Base-by-base conservation (phyloP, 345 rosid species). In the Streptanthus diversifolius region DNA sequence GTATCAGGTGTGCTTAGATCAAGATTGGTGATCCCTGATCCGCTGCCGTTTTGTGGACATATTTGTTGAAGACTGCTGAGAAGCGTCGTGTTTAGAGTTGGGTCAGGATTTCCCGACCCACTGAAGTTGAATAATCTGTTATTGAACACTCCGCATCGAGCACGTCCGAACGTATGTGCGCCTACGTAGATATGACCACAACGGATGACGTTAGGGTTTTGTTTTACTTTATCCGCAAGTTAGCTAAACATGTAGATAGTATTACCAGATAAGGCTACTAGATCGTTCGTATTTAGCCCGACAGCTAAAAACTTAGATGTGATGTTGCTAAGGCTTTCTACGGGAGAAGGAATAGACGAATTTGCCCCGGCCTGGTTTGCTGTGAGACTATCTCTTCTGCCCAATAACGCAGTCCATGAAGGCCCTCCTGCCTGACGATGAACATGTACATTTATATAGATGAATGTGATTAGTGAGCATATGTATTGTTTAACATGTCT, bases 131-230 rank as follows among this genome's bases (percentile, higher is more conserved):
- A 87, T 27, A 89, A 61, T 2, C 95, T 73, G 3, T n/a, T n/a
- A 3, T 0, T 10, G 72, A 89, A 83, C 0, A 65, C 32, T 9
- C 15, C 10, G 3, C 91, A 89, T 24, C 57, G 75, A 14, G 78
- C 87, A 51, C 95, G 71, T 1, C 95, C 91, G 70, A 86, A 87
- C 5, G 91, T 89, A 65, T 89, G 91, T 0, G 80, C 91, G 12
- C 91, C 90, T 89, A 65, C 37, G 18, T 27, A 25, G 22, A 44
- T 70, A 17, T 22, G 32, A 30, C 27, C 36, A 61, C 19, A 49
- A 19, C 11, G 48, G 15, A n/a, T 10, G n/a, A 25, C 14, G 15
- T 53, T 40, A 58, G 66, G 48, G 47, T 29, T 69, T 14, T 19
- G 9, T 57, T 54, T 53, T 1, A 30, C 24, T n/a, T 45, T 3